phyloP scores from a whole-genome alignment of 2,329 filamentous ascomycete species.

The Mycogone perniciosa region DNA sequence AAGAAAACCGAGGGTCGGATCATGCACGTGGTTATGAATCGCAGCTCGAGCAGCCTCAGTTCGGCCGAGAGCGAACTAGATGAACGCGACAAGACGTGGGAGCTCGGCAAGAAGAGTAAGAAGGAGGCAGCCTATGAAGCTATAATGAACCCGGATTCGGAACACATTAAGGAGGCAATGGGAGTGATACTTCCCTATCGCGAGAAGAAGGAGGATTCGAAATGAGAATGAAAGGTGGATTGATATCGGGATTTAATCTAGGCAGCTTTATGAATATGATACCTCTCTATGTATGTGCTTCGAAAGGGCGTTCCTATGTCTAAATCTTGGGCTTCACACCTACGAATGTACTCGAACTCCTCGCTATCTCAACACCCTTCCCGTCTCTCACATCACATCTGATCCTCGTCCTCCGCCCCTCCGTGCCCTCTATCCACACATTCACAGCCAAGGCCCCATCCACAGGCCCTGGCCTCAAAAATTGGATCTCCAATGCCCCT shows the following conservation, averaged over 20 bases:
- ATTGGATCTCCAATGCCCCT: constrained; percentile 29
- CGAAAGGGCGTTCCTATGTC: no score
- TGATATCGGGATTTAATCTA: background rate
- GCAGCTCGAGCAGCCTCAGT: constrained; percentile 46
- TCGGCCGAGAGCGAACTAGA: constrained; percentile 49
- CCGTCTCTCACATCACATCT: constrained; percentile 25
- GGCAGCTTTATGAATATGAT: constrained; percentile 9
- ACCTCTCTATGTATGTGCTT: constrained; percentile 4
- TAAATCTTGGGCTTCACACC: constrained; percentile 26
- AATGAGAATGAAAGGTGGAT: background rate
- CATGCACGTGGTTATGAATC: constrained; percentile 51
- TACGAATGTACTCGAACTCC: constrained; percentile 28
- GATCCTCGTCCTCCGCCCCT: constrained; percentile 29
- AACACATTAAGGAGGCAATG: constrained; percentile 33
- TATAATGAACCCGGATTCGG: constrained; percentile 39
- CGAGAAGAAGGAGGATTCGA: constrained; percentile 13
- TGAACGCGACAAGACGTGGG: constrained; percentile 35
- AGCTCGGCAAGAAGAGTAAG: constrained; percentile 41
- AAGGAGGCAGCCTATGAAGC: constrained; percentile 46
- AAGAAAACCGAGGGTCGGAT: constrained; percentile 60
- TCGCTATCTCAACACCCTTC: constrained; percentile 24
- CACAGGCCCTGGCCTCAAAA: constrained; percentile 26
- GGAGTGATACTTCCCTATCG: constrained; percentile 21
- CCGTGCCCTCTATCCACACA: constrained; percentile 25
- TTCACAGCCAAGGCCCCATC: constrained; percentile 26